Percentiles rank a stretch among this genome's conserved stretches.
phyloP scores from a whole-genome alignment of 83 land plant genomes.

The Diphasiastrum complanatum region DNA sequence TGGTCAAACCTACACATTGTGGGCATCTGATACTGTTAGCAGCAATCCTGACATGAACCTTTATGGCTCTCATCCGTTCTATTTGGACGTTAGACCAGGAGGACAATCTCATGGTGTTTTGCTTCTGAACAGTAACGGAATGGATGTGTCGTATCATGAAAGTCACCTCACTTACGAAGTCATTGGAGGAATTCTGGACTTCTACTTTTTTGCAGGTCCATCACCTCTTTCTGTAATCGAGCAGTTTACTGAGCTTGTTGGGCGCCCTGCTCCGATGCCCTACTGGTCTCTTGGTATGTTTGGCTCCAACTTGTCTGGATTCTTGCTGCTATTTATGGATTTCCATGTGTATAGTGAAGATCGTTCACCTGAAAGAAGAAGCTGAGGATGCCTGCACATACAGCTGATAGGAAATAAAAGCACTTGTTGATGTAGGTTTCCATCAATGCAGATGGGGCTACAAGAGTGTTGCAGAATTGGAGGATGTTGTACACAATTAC shows the following conservation, averaged over 20 bases:
- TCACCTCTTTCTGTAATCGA: slow-evolving; percentile 63
- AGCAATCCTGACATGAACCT: slow-evolving; percentile 51
- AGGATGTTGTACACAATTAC: slow-evolving; percentile 57
- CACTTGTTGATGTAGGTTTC: slow-evolving; percentile 42
- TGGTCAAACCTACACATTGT: slow-evolving; percentile 60
- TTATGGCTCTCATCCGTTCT: slow-evolving; percentile 76
- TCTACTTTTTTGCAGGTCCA: slow-evolving; percentile 81
- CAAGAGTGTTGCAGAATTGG: slow-evolving; percentile 49
- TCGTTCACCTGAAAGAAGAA: not conserved
- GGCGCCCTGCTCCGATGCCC: slow-evolving; percentile 86
- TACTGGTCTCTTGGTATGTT: slow-evolving; percentile 79
- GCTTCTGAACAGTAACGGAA: slow-evolving; percentile 88
- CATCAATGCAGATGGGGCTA: slow-evolving; percentile 88
- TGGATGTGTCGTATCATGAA: slow-evolving; percentile 70
- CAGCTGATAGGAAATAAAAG: not conserved
- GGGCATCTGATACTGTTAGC: slow-evolving; percentile 57
- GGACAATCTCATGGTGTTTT: slow-evolving; percentile 67
- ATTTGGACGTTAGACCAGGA: slow-evolving; percentile 68
- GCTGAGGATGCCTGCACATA: slow-evolving; percentile 2
- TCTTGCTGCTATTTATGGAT: not conserved
- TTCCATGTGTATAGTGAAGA: not conserved
- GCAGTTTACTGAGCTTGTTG: slow-evolving; percentile 64
- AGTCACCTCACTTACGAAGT: slow-evolving; percentile 59
- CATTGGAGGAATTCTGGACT: slow-evolving; percentile 81
- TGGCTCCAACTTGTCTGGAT: not conserved